Evolutionary conservation across 768 basidiomycete genomes (phyloP), one percentile per base, ranked within the genome.

Genomic region (Calocera cornea): DNA sequence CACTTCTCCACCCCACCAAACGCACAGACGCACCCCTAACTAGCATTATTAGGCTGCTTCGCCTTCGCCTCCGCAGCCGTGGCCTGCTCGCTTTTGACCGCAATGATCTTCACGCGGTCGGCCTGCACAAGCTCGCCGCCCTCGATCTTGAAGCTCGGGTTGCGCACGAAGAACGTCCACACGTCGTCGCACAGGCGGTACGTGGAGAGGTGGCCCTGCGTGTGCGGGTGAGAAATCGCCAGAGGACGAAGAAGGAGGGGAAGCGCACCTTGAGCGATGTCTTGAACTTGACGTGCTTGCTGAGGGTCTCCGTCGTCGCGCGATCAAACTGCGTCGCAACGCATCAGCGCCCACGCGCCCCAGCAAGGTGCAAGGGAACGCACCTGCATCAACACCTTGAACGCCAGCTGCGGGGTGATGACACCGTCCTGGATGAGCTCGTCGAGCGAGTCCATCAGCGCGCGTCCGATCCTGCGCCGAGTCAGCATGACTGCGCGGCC

Each of bases 321-420:
- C 95, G 95, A 83, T 97, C 95, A 77, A 97, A 98, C 95, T 97
- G 76, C 17, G 34, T 19, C 19, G 7, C 7, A 44, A 22, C 16
- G 11, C n/a, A 24, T 19, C 40, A 63, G 63, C 3, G 63, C 14
- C 31, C 19, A n/a, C 22, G 16, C 33, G 3, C n/a, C n/a, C n/a
- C n/a, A 29, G 19, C 5, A 29, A 34, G 7, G 34, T 8, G n/a
- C 8, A 11, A 24, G 11, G 22, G 10, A 36, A 66, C 76, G 67
- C 67, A 97, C 95, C 90, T 97, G 95, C 75, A 90, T 88, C 68
- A 98, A 78, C n/a, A 97, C 92, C 78, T 95, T 92, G 88, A 97
- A 92, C n/a, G 95, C 97, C 72, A 98, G 77, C 79, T 98, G 95
- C 14, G 95, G 95, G 22, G 94, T 95, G 73, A 99, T 99, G 64